Evolutionary conservation across 306 rosid species (phyloP), one percentile per base, ranked within the genome.

Genomic region (Rosa persica): DNA sequence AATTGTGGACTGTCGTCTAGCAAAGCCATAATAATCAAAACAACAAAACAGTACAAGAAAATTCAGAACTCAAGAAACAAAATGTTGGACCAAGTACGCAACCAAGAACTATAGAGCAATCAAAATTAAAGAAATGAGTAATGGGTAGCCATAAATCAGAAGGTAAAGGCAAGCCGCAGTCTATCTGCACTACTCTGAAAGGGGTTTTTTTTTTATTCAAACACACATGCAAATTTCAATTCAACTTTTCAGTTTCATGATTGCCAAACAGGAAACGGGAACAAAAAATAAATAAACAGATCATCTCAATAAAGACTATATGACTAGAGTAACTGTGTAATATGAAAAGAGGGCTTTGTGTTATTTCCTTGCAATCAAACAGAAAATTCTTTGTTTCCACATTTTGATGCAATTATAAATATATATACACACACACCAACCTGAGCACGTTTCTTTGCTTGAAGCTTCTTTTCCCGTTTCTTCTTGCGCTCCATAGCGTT

Each of bases 381-480:
- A 25, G 66, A 60, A 4, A 57, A 15, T 22, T 57, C 12, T 9
- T 3, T 57, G 12, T 3, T 57, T 54, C 19, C 54, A 48, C 54
- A 15, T 12, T 13, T 48, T 48, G 54, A 48, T 48, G 54, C 58
- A 19, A 8, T 5, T 10, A 60, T 23, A 25, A 4, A 23, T 12
- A 9, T 4, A 15, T 9, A 25, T 27, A 5, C 17, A n/a, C 3
- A 8, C 20, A 64, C 52, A 76, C 74, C 74, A 79, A 94, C 98
- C 93, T 95, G 92, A 2, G 93, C 93, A 84, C 77, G 83, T 83
- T 95, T 93, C 83, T 91, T 95, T 2, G 94, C 88, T 74, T 91
- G 85, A 77, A 86, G 82, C 85, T 89, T 95, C 78, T 93, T 93
- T 62, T 62, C 87, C 68, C 92, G 93, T 84, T 89, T 95, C 90